Base-by-base conservation (phyloP, 495 filamentous ascomycete species). In the Gamarada debralockiae region DNA sequence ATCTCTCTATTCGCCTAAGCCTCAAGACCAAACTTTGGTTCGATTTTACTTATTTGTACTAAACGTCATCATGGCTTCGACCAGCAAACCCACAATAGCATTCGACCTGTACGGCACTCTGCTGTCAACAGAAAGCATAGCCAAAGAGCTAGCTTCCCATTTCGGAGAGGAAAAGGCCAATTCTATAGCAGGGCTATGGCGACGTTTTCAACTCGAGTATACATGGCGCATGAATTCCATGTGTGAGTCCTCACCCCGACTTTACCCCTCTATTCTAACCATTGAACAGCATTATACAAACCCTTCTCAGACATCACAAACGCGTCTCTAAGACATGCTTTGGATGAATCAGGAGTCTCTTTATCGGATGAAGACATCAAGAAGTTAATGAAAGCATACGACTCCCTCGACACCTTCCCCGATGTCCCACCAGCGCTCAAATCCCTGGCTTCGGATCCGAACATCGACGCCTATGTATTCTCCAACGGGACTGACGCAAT, bases 201-300 rank as follows among this genome's bases (percentile, higher is more conserved):
- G 75, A 39, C 75, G 70, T 21, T 80, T 79, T 61, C 87, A 91
- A 64, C 73, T 95, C 17, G 88, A 90, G 67, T 93, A 92, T 57
- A 89, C 88, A 31, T 93, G 87, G 87, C 69, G 87, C 40, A 65
- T 87, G 55, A 92, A 86, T 59, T 87, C 82, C 78, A 92, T 92
- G 87, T 71, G 87, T 87, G 67, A 38, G 66, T 61, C 10, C 13
- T 31, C 6, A 0, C 9, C 14, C 20, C 25, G 31, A 33, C 18
- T 39, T 17, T 22, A 14, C 43, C 27, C 15, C 39, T 21, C 21
- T 40, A 24, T 44, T 41, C 38, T 22, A 50, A 39, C 53, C 60
- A 60, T 51, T 9, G 45, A 44, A 31, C 27, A 87, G 83, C 73
- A 29, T 53, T 69, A 43, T 90, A 88, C 54, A 72, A 79, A 36